Percentiles rank a stretch among this genome's conserved stretches.
Conservation (phyloP, 2,329 filamentous ascomycete species). For the Trichoderma sp. region DNA sequence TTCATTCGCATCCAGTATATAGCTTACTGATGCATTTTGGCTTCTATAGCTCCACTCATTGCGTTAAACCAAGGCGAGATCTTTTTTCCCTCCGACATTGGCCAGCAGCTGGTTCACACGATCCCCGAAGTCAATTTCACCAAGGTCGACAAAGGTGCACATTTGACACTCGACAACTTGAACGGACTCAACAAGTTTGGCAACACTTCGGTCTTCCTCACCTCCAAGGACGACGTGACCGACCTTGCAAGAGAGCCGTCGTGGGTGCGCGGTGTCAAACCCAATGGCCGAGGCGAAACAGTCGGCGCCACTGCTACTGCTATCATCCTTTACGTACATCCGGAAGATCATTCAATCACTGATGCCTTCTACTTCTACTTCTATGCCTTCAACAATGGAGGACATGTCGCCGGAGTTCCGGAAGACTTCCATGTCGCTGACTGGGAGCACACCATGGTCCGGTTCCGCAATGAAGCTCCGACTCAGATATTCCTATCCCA, state of each 20-base stretch:
- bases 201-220: constrained; percentile 8
- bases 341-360: neutral
- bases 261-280: constrained; percentile 8
- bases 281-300: constrained; percentile 11
- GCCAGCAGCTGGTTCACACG: constrained; percentile 6
- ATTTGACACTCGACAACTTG: constrained; percentile 10
- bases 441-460: constrained; percentile 14
- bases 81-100: constrained; percentile 7
- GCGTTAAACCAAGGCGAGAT: constrained; percentile 5
- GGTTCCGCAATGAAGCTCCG: neutral
- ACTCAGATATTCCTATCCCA: constrained; percentile 7
- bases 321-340: neutral
- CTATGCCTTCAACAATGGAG: neutral
- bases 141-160: neutral
- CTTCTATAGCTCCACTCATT: constrained; percentile 5
- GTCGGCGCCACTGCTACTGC: constrained; percentile 2
- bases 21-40: neutral
- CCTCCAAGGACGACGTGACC: constrained; percentile 4
- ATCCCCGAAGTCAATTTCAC: constrained; percentile 15
- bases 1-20: neutral
- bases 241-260: constrained; percentile 7
- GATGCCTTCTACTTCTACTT: constrained; percentile 18
- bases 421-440: constrained; percentile 15
- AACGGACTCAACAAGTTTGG: constrained; percentile 20
- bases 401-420: neutral